These are phyloP conservation scores for Periconia digitata DNA, from an alignment of 2,329 filamentous ascomycete genomes.

Conservation along the genomic window DNA sequence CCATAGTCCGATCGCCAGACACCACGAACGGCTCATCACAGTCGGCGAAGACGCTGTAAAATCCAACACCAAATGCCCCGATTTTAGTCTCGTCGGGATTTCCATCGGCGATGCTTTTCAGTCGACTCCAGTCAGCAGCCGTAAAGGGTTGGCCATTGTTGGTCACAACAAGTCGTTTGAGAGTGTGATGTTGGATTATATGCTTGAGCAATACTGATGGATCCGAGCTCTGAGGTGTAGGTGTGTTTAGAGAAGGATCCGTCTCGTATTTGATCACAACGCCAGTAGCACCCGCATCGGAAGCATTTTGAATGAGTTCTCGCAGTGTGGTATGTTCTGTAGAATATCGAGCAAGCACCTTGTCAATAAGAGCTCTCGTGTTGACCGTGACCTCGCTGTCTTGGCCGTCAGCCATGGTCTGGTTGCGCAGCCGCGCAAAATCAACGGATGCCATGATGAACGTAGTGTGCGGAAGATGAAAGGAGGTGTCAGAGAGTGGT, in stretches of 20 bases:
- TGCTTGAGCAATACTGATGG: slow-evolving; percentile 78
- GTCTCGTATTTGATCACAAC: slow-evolving; percentile 94
- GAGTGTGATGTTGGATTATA: slow-evolving; percentile 78
- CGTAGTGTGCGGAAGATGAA: neutral
- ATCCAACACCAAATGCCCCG: slow-evolving; percentile 95
- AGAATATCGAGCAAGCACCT: slow-evolving; percentile 93
- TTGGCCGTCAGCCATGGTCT: slow-evolving; percentile 84
- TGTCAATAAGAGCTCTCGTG: slow-evolving; percentile 94
- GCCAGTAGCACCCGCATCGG: slow-evolving; percentile 87
- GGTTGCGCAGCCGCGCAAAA: slow-evolving; percentile 73
- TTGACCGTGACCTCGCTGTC: slow-evolving; percentile 98
- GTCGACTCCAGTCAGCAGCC: slow-evolving; percentile 84
- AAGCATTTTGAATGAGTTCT: slow-evolving; percentile 98
- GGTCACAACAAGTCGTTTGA: slow-evolving; percentile 83
- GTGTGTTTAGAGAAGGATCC: slow-evolving; percentile 75
- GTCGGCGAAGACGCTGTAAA: slow-evolving; percentile 98
- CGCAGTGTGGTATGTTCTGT: slow-evolving; percentile 88
- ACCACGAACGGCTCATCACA: slow-evolving; percentile 97
- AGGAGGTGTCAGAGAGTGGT: neutral
- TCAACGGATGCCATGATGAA: slow-evolving; percentile 47
- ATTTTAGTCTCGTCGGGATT: slow-evolving; percentile 99
- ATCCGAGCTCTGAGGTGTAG: slow-evolving; percentile 66
- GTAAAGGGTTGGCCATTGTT: slow-evolving; percentile 91
- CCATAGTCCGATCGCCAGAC: slow-evolving; percentile 90
- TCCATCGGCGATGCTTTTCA: slow-evolving; percentile 98